These are phyloP conservation scores for Bathelium albidoporum DNA, from an alignment of 495 filamentous ascomycete genomes.

Conservation along the genomic window DNA sequence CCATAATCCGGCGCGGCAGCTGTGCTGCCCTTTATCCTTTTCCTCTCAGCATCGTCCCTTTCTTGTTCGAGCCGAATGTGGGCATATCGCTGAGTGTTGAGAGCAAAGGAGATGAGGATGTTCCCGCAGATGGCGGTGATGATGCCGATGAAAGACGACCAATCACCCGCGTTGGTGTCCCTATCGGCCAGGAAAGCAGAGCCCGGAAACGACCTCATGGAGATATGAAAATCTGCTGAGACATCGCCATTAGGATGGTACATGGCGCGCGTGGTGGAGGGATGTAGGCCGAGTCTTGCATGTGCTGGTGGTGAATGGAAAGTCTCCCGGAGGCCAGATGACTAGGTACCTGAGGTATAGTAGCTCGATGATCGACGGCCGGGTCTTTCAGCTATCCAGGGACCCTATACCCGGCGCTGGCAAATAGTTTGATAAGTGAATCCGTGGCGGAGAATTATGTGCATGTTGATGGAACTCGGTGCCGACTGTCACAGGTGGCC, in stretches of 20 bases:
- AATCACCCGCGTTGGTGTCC: constrained; percentile 26
- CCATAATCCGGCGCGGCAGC: constrained; percentile 25
- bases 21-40: constrained; percentile 21
- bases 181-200: neutral
- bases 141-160: constrained; percentile 92
- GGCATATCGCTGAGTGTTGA: constrained; percentile 94
- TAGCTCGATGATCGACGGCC: neutral
- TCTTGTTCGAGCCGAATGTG: constrained; percentile 67
- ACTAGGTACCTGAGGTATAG: no score
- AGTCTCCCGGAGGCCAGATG: neutral
- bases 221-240: neutral
- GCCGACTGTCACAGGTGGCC: neutral
- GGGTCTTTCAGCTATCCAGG: neutral
- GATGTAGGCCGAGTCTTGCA: neutral
- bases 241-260: neutral
- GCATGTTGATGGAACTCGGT: neutral
- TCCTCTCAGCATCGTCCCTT: constrained; percentile 29
- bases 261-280: neutral
- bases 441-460: neutral
- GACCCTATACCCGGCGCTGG: neutral
- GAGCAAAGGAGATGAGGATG: constrained; percentile 82
- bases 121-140: constrained; percentile 84
- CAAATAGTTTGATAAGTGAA: neutral
- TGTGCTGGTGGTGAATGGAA: neutral
- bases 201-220: constrained; percentile 1